These are phyloP conservation scores for Ustilago esculenta DNA, from an alignment of 1,284 basidiomycete genomes.

Conservation along the genomic window DNA sequence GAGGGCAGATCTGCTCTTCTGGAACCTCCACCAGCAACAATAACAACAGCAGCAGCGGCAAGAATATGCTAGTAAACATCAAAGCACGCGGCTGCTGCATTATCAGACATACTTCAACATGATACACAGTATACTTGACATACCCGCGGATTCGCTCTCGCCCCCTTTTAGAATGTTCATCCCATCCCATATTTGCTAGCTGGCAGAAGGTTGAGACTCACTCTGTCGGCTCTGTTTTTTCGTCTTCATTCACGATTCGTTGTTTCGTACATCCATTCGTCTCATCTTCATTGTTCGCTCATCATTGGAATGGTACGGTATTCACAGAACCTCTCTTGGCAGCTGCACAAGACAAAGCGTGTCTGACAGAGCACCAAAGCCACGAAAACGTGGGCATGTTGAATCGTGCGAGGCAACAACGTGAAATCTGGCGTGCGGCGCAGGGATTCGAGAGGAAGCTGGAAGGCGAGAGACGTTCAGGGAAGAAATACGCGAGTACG, in stretches of 20 bases:
- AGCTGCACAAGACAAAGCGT: too few species aligned
- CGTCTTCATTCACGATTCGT: slow-evolving; percentile 4
- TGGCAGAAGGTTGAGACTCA: too few species aligned
- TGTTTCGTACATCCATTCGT: slow-evolving; percentile 12
- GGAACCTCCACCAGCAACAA: slow-evolving; percentile 38
- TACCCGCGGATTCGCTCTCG: slow-evolving; percentile 2
- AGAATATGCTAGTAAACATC: too few species aligned
- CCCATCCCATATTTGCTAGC: not conserved
- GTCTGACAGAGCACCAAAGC: not conserved
- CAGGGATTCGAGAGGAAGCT: slow-evolving; percentile 20
- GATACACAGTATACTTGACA: too few species aligned
- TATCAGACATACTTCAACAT: too few species aligned
- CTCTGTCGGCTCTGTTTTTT: too few species aligned
- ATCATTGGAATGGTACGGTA: slow-evolving; percentile 15
- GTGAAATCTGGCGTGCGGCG: not conserved
- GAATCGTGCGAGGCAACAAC: not conserved
- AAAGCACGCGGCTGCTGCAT: too few species aligned
- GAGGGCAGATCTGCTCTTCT: slow-evolving; percentile 51
- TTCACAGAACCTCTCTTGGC: not conserved
- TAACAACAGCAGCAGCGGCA: slow-evolving; percentile 19
- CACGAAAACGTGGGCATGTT: too few species aligned
- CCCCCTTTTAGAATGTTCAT: not conserved
- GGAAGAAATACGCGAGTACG: slow-evolving; percentile 11
- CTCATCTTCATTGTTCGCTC: not conserved
- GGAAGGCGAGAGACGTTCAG: slow-evolving; percentile 35